phyloP scores from a whole-genome alignment of 2,329 filamentous ascomycete genomes.

The Truncatella angustata region DNA sequence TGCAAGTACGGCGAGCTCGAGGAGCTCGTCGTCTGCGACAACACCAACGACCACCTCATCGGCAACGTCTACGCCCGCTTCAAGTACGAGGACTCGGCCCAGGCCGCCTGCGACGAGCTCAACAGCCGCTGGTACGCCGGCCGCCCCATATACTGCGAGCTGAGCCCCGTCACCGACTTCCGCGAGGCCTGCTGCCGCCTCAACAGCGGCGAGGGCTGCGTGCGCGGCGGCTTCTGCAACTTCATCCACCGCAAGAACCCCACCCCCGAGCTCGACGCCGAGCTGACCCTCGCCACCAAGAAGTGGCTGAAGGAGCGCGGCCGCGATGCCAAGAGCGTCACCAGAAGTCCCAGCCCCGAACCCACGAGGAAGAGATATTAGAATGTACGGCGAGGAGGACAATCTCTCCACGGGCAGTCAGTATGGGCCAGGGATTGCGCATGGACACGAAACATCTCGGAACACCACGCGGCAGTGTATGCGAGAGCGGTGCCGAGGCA shows the following conservation, averaged over 20 bases:
- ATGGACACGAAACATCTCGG: not conserved
- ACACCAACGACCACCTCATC: slow-evolving; percentile 98
- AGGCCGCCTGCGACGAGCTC: slow-evolving; percentile 88
- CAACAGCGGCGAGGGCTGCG: slow-evolving; percentile 93
- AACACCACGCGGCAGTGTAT: too few relatives aligned
- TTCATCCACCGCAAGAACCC: slow-evolving; percentile 99
- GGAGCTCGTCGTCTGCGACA: slow-evolving; percentile 97
- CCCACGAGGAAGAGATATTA: slow-evolving; percentile 72
- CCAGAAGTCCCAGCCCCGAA: slow-evolving; percentile 82
- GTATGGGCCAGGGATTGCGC: not conserved
- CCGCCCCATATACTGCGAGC: slow-evolving; percentile 95
- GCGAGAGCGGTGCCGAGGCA: too few relatives aligned
- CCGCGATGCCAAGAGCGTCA: slow-evolving; percentile 78
- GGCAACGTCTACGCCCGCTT: slow-evolving; percentile 99
- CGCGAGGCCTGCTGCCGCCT: slow-evolving; percentile 94
- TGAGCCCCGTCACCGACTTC: slow-evolving; percentile 96
- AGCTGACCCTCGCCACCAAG: slow-evolving; percentile 85
- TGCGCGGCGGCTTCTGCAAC: slow-evolving; percentile 96
- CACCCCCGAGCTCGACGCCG: slow-evolving; percentile 79
- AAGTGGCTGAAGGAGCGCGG: slow-evolving; percentile 91
- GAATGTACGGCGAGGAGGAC: slow-evolving; percentile 10
- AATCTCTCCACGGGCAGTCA: not conserved
- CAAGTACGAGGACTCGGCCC: slow-evolving; percentile 98
- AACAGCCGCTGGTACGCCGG: slow-evolving; percentile 97
- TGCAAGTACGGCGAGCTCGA: slow-evolving; percentile 98